Percentiles rank a stretch among this genome's conserved stretches.
phyloP scores from a whole-genome alignment of 148 eudicot genomes.

The Fallopia convolvulus region DNA sequence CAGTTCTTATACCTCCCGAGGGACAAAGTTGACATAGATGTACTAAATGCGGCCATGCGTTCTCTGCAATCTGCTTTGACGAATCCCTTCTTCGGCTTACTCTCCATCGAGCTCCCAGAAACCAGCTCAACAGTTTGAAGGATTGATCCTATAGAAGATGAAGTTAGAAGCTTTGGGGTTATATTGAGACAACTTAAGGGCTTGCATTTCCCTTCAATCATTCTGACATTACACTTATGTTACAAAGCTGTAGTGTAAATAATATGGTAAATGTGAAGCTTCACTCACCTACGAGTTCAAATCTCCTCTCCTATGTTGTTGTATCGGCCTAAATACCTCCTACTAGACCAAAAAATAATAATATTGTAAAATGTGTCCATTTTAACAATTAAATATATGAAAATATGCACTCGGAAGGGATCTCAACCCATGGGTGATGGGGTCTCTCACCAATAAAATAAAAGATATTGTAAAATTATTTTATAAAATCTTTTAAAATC shows the following conservation, averaged over 20 bases:
- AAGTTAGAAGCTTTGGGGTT: neutral
- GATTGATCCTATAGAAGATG: neutral
- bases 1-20: conserved; percentile 51
- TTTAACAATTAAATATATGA: no score
- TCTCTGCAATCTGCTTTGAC: conserved; percentile 48
- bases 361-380: neutral
- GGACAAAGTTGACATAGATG: conserved; percentile 43
- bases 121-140: neutral
- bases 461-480: no score
- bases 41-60: conserved; percentile 39
- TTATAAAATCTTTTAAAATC: no score
- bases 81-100: conserved; percentile 74
- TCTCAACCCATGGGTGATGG: no score
- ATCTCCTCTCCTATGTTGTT: no score
- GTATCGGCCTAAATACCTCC: no score
- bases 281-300: no score
- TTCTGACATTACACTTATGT: neutral
- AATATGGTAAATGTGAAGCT: neutral
- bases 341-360: no score
- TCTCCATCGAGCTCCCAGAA: conserved; percentile 30
- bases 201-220: neutral
- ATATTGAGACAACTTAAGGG: neutral
- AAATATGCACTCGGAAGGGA: no score
- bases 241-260: neutral
- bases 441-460: no score